A percentile compares a stretch with the other conserved stretches of the same genome.
Evolutionary conservation across 495 filamentous ascomycete species (phyloP).

Genomic region (Podospora pseudoanserina): DNA sequence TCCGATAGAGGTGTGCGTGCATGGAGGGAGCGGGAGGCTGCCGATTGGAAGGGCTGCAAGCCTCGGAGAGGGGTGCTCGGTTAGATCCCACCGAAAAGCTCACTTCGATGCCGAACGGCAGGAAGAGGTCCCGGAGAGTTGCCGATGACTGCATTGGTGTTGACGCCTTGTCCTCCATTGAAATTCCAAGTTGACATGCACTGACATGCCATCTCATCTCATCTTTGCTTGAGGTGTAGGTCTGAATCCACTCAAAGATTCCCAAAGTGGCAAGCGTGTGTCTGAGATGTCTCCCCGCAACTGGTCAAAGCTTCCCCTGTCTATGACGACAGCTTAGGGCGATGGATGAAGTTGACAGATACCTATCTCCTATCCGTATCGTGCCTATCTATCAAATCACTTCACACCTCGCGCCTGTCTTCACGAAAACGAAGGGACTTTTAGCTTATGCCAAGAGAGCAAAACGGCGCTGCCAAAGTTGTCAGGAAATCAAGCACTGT

Average conservation of each 20-base stretch:
- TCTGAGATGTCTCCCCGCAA: background rate
- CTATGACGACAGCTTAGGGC: too few relatives aligned
- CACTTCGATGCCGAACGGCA: background rate
- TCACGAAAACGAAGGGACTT: too few relatives aligned
- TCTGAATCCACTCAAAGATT: background rate
- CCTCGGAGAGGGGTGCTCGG: background rate
- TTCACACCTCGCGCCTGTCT: too few relatives aligned
- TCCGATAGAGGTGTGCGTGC: background rate
- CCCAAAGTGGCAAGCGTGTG: background rate
- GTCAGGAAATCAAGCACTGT: background rate
- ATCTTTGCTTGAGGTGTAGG: background rate
- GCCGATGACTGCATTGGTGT: background rate
- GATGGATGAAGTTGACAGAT: too few relatives aligned
- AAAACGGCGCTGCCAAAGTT: background rate
- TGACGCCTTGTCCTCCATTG: background rate
- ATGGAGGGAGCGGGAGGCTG: conserved; percentile 5
- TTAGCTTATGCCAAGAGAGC: too few relatives aligned
- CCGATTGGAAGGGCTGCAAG: conserved; percentile 11
- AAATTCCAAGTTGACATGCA: too few relatives aligned
- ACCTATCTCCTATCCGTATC: too few relatives aligned
- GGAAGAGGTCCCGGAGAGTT: background rate
- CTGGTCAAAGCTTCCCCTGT: background rate
- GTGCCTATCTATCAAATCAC: too few relatives aligned
- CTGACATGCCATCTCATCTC: too few relatives aligned
- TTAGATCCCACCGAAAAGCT: conserved; percentile 2